Evolutionary conservation across 148 eudicot species (phyloP), one percentile per base, ranked within the genome.

Genomic region (Cornus kousa): DNA sequence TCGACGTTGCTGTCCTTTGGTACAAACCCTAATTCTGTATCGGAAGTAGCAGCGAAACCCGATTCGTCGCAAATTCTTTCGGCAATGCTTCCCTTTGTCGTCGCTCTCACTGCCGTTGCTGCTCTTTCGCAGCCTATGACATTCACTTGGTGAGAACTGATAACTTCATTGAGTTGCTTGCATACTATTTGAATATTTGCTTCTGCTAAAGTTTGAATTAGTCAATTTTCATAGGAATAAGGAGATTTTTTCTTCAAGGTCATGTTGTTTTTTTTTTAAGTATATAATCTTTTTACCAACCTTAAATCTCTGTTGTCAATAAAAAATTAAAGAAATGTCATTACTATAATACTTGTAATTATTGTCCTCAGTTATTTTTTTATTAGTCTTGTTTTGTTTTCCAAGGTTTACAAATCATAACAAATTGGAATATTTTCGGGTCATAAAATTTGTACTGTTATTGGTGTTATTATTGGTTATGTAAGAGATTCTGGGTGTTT

Each of bases 41-140:
- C 80, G 0, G 80, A 76, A 67, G 77, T 31, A 68, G 85, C 87
- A 0, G 80, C 1, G 22, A 83, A 83, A 9, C 66, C 73, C 17
- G 93, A 87, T 82, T 76, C 81, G 68, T 91, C 98, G 13, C 93
- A 97, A 77, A n/a, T 85, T 76, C 70, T 97, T 11, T 92, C 97
- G 0, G 97, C 97, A 7, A 24, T 92, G 92, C 91, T 97, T 62
- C 99, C 99, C 1, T 90, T 94, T 81, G 99, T 97, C 16, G 99
- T 94, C 12, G 94, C 92, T 22, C 88, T 90, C 79, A 97, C 99
- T 31, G 97, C 98, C 0, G 77, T 97, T 4, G 91, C 97, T 20
- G 98, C 99, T 75, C 89, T 97, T 5, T 39, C 88, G 43, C 95
- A 89, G 73, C 98, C 99, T 0, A 84, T 93, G 5, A 89, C 97